Base-by-base conservation (phyloP, 129 eudicot genomes). In the Smallanthus sonchifolius region DNA sequence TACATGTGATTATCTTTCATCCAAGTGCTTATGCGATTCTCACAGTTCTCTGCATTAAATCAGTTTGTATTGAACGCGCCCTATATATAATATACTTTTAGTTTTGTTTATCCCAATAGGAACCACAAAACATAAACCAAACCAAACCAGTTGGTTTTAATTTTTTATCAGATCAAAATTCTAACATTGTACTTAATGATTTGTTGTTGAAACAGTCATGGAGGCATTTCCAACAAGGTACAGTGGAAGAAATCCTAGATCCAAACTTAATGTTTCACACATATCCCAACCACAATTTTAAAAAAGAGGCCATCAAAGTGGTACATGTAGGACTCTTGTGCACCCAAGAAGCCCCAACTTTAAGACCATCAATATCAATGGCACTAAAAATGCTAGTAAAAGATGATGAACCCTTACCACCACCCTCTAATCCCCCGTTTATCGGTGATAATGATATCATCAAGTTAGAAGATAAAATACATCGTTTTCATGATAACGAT, bases 241-340 rank as follows among this genome's bases (percentile, higher is more conserved):
- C 51, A 10, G 82, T 86, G 19, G 95, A 91, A 55, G 86, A 91
- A 76, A 77, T 89, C 39, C 78, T 91, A 45, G 97, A 88, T 52
- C 89, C 95, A 30, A 88, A 91, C 82, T 70, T 91, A 81, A 69
- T 85, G 85, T 35, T 84, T 77, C 81, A 84, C 40, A 79, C 81
- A 3, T 83, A 81, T 28, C 78, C 79, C 4, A 75, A 73, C 16
- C 52, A 36, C n/a, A 69, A 67, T 72, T 67, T 80, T 28, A 80
- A 80, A 76, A 72, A 72, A 1, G 95, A 88, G 64, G 79, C 83
- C 11, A 8, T 82, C 64, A 83, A 85, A 65, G 92, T 91, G 72
- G 85, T 88, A 63, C 97, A 91, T 30, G 76, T 91, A 70, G 95
- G 89, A 36, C 97, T 91, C 17, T 65, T 88, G 44, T 91, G 97